Evolutionary conservation across 805 yeast genomes (phyloP).

Genomic region (Candida boleticola): DNA sequence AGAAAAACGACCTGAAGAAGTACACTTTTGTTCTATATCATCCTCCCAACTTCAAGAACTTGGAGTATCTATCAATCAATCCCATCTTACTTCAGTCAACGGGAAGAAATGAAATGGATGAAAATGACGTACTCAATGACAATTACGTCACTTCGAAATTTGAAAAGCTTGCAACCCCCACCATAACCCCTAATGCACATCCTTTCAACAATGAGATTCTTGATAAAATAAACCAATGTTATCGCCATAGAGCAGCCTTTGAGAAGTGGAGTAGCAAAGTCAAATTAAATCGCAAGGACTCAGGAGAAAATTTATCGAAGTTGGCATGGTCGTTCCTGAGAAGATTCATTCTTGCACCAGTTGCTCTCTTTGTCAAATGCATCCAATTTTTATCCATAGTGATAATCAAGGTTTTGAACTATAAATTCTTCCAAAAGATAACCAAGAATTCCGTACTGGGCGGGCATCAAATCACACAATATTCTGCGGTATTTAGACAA

Average conservation of each 20-base stretch:
- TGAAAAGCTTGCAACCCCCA: slow-evolving; percentile 7
- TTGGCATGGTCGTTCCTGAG: slow-evolving; percentile 5
- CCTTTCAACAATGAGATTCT: slow-evolving; percentile 27
- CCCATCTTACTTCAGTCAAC: slow-evolving; percentile 67
- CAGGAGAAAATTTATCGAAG: not conserved
- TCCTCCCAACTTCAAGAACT: slow-evolving; percentile 66
- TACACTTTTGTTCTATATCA: slow-evolving; percentile 43
- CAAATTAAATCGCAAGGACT: not conserved
- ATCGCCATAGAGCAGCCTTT: slow-evolving; percentile 12
- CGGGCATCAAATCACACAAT: slow-evolving; percentile 26
- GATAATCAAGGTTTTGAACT: slow-evolving; percentile 27
- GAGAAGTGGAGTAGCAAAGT: too few species aligned
- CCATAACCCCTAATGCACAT: not conserved
- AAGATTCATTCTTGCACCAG: slow-evolving; percentile 7
- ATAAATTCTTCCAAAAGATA: not conserved
- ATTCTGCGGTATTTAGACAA: slow-evolving; percentile 72
- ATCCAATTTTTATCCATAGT: slow-evolving; percentile 17
- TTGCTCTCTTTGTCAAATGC: slow-evolving; percentile 12
- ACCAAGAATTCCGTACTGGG: slow-evolving; percentile 13
- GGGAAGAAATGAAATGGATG: slow-evolving; percentile 12
- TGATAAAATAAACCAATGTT: slow-evolving; percentile 33
- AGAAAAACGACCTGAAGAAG: slow-evolving; percentile 1
- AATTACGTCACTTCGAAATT: slow-evolving; percentile 9
- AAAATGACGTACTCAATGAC: not conserved
- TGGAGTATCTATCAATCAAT: slow-evolving; percentile 75